Percentiles rank a stretch among this genome's conserved stretches.
phyloP scores from a whole-genome alignment of 352 stramenopile species.

The Pythium rishiriense region DNA sequence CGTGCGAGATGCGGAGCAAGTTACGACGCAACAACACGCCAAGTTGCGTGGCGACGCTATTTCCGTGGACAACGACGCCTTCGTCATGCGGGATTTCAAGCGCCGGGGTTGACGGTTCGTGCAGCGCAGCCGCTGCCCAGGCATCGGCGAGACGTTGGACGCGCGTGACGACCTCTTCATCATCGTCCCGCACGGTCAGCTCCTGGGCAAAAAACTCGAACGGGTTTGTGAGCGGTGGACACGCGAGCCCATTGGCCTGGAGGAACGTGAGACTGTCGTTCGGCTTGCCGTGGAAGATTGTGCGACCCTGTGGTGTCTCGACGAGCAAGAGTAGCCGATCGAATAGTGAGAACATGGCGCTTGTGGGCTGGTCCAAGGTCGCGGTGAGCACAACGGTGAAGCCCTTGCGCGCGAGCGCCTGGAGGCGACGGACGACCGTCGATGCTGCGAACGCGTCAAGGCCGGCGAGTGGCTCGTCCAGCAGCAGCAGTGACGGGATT shows the following conservation, averaged over 20 bases:
- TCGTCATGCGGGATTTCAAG: not conserved
- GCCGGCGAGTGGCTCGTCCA: slow-evolving; percentile 84
- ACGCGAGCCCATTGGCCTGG: slow-evolving; percentile 46
- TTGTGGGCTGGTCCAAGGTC: slow-evolving; percentile 69
- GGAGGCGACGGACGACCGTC: slow-evolving; percentile 41
- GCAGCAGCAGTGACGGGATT: slow-evolving; percentile 80
- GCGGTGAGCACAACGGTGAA: slow-evolving; percentile 68
- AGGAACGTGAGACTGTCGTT: slow-evolving; percentile 62
- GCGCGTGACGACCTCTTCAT: slow-evolving; percentile 30
- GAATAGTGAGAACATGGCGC: slow-evolving; percentile 54
- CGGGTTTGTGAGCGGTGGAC: slow-evolving; percentile 58
- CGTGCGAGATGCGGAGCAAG: slow-evolving; percentile 21
- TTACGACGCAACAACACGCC: slow-evolving; percentile 18
- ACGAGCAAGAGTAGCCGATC: slow-evolving; percentile 56
- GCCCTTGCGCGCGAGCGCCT: slow-evolving; percentile 53
- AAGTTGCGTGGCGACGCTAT: slow-evolving; percentile 1
- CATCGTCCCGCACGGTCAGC: slow-evolving; percentile 47
- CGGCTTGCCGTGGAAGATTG: slow-evolving; percentile 72
- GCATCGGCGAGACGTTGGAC: slow-evolving; percentile 37
- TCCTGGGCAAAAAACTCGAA: slow-evolving; percentile 70
- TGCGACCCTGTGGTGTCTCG: slow-evolving; percentile 45
- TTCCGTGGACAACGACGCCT: not conserved
- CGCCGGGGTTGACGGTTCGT: not conserved
- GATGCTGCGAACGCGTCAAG: slow-evolving; percentile 54
- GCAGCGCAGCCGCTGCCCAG: slow-evolving; percentile 26